Conservation (phyloP, 2,329 filamentous ascomycete genomes). For the Didymella arachidicola region DNA sequence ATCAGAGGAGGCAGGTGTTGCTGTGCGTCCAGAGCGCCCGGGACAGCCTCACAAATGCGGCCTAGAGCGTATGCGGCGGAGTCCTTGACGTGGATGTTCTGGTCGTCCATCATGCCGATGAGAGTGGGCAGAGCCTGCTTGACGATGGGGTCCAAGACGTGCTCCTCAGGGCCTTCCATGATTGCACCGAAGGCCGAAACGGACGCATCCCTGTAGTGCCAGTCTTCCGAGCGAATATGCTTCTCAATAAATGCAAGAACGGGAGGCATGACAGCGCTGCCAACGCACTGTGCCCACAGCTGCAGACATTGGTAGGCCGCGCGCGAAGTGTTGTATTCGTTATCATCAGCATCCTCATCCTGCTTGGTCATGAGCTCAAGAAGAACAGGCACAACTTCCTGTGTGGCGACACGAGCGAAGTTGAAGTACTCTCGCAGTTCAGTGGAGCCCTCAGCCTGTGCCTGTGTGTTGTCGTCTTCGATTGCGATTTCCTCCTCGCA, state of each 20-base stretch:
- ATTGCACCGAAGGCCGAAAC: conserved; percentile 98
- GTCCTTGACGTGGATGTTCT: conserved; percentile 88
- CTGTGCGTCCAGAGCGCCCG: conserved; percentile 86
- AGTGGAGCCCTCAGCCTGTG: conserved; percentile 74
- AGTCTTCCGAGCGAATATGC: conserved; percentile 89
- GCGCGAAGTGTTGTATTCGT: conserved; percentile 96
- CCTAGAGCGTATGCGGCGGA: conserved; percentile 96
- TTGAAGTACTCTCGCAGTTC: conserved; percentile 94
- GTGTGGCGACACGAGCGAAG: conserved; percentile 90
- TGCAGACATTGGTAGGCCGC: conserved; percentile 96
- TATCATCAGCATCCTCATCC: conserved; percentile 94
- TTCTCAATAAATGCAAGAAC: conserved; percentile 91
- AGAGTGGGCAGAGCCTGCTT: conserved; percentile 93
- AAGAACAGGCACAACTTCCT: conserved; percentile 92
- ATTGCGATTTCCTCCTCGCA: conserved; percentile 98
- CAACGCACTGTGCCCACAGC: conserved; percentile 92
- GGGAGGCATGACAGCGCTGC: conserved; percentile 80
- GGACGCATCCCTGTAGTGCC: conserved; percentile 93
- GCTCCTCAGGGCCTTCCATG: conserved; percentile 97
- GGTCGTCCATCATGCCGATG: conserved; percentile 91
- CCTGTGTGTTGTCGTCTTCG: conserved; percentile 91
- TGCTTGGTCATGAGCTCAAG: conserved; percentile 91
- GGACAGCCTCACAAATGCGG: conserved; percentile 92
- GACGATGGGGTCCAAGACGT: conserved; percentile 88
- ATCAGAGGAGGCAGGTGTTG: conserved; percentile 86